These are phyloP conservation scores for Petasospora fabianii DNA, from an alignment of 1,139 yeast species.

Conservation along the genomic window DNA sequence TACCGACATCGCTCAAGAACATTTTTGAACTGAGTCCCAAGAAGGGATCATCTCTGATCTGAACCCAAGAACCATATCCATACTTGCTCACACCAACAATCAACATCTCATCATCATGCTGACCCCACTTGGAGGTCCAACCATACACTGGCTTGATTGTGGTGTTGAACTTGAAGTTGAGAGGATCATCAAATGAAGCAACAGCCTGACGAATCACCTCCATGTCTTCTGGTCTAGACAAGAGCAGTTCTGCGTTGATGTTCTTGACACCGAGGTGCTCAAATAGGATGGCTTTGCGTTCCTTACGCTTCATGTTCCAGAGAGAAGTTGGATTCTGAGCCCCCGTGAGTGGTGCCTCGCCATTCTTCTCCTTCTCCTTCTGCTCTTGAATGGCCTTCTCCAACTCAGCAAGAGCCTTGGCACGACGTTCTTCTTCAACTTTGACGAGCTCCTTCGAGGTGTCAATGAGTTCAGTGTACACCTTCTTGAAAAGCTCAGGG, in stretches of 20 bases:
- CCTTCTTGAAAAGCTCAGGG: slow-evolving; percentile 74
- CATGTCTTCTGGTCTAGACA: slow-evolving; percentile 83
- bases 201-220: slow-evolving; percentile 55
- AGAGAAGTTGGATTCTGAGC: slow-evolving; percentile 43
- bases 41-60: slow-evolving; percentile 92
- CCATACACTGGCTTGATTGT: slow-evolving; percentile 80
- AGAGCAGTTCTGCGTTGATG: slow-evolving; percentile 83
- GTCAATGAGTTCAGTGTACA: slow-evolving; percentile 66
- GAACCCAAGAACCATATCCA: slow-evolving; percentile 95
- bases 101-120: slow-evolving; percentile 80
- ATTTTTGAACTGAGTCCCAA: slow-evolving; percentile 82
- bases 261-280: slow-evolving; percentile 87
- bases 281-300: slow-evolving; percentile 85
- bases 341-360: slow-evolving; percentile 35
- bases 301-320: slow-evolving; percentile 54
- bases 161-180: slow-evolving; percentile 52
- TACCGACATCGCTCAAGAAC: slow-evolving; percentile 48
- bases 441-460: slow-evolving; percentile 60
- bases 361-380: slow-evolving; percentile 40
- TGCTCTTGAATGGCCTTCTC: slow-evolving; percentile 62
- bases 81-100: slow-evolving; percentile 85
- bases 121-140: slow-evolving; percentile 89
- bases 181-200: slow-evolving; percentile 50
- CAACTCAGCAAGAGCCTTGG: slow-evolving; percentile 50
- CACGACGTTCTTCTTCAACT: slow-evolving; percentile 64